Percentiles rank a stretch among this genome's conserved stretches.
phyloP scores from a whole-genome alignment of 805 yeast genomes.

The Ogataea zsoltii region DNA sequence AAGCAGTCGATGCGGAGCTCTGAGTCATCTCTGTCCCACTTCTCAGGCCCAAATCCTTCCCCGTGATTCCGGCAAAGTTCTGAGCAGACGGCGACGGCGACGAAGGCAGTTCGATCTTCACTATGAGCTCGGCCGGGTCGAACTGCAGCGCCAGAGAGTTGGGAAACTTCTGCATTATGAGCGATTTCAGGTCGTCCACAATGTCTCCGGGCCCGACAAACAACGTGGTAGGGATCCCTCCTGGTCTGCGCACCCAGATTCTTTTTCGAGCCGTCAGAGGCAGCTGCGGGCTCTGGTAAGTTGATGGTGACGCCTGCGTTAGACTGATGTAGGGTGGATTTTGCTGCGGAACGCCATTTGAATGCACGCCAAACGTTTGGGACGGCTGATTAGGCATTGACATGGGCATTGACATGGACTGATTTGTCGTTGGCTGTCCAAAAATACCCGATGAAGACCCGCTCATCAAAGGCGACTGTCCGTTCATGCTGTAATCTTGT shows the following conservation, averaged over 20 bases:
- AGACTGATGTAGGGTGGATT: conserved; percentile 18
- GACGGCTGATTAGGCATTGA: background rate
- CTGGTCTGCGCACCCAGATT: conserved; percentile 55
- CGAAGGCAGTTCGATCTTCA: conserved; percentile 32
- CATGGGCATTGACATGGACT: background rate
- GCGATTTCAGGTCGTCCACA: conserved; percentile 77
- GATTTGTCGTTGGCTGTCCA: background rate
- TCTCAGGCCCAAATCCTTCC: background rate
- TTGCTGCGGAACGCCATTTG: conserved; percentile 4
- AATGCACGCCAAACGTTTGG: background rate
- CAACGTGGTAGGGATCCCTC: conserved; percentile 69
- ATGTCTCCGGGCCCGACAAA: conserved; percentile 61
- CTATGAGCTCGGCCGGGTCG: conserved; percentile 68
- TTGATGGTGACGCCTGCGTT: conserved; percentile 18
- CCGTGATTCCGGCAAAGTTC: background rate
- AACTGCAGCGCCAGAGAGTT: conserved; percentile 58
- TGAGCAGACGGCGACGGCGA: conserved; percentile 11
- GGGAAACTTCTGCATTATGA: conserved; percentile 65
- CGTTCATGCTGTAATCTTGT: conserved; percentile 4
- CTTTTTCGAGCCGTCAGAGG: conserved; percentile 36
- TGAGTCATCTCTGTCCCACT: background rate
- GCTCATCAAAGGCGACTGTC: conserved; percentile 5
- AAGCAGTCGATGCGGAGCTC: conserved; percentile 9
- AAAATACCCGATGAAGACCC: background rate
- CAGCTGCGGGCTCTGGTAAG: conserved; percentile 14